Evolutionary conservation across 495 filamentous ascomycete species (phyloP).

Genomic region (Lasiosphaeris hirsuta): DNA sequence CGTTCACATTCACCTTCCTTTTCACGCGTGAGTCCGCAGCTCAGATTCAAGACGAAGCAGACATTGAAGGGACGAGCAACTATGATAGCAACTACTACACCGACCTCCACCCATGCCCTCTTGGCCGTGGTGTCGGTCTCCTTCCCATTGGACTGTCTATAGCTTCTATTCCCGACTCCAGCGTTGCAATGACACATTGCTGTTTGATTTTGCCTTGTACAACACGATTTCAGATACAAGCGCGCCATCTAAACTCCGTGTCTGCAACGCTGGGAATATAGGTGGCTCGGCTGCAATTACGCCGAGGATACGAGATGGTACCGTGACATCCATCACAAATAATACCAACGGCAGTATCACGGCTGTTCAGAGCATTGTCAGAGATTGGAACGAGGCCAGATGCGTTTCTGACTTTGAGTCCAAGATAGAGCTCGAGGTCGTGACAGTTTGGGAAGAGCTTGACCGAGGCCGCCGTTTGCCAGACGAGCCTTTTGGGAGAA

Average conservation of each 20-base stretch:
- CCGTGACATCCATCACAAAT: too few relatives aligned
- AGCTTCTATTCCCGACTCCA: constrained; percentile 12
- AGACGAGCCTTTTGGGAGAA: too few relatives aligned
- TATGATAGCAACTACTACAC: neutral
- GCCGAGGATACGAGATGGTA: too few relatives aligned
- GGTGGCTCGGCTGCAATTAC: neutral
- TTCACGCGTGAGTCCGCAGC: neutral
- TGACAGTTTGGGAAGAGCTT: too few relatives aligned
- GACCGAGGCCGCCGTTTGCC: too few relatives aligned
- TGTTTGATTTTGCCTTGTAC: constrained; percentile 23
- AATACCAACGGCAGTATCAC: too few relatives aligned
- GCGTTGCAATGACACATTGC: constrained; percentile 15
- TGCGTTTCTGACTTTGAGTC: too few relatives aligned
- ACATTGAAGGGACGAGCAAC: neutral
- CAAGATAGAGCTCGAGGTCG: too few relatives aligned
- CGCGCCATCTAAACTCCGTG: constrained; percentile 13
- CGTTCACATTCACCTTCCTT: too few relatives aligned
- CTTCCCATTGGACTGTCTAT: constrained; percentile 22
- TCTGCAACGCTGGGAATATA: constrained; percentile 12
- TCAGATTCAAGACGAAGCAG: neutral
- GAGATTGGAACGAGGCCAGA: too few relatives aligned
- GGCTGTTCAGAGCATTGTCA: too few relatives aligned
- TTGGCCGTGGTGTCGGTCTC: neutral
- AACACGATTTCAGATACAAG: constrained; percentile 13
- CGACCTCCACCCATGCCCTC: neutral